These are phyloP conservation scores for Fomitopsis betulina DNA, from an alignment of 1,284 basidiomycete species.

Conservation along the genomic window DNA sequence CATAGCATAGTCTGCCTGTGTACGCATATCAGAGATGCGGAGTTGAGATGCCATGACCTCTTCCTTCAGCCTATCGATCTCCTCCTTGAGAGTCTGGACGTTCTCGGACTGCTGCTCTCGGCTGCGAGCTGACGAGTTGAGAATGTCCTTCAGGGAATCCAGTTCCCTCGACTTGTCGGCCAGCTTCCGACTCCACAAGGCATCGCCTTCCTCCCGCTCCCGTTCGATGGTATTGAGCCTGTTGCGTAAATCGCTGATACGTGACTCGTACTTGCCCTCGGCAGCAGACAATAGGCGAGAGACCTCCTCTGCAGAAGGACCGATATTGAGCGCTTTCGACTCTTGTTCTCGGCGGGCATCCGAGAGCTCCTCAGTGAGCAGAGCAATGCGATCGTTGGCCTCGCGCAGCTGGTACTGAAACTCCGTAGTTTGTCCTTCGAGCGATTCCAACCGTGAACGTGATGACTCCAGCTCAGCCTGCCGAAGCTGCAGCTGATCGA, in stretches of 20 bases:
- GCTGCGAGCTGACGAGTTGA: slow-evolving; percentile 53
- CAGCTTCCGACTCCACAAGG: slow-evolving; percentile 80
- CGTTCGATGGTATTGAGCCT: slow-evolving; percentile 56
- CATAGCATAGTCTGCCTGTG: slow-evolving; percentile 44
- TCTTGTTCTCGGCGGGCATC: slow-evolving; percentile 62
- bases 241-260: slow-evolving; percentile 64
- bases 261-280: slow-evolving; percentile 74
- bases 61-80: slow-evolving; percentile 49
- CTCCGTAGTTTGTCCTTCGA: slow-evolving; percentile 78
- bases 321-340: slow-evolving; percentile 37
- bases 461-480: slow-evolving; percentile 86
- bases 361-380: slow-evolving; percentile 70
- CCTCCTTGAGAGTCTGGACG: slow-evolving; percentile 47
- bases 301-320: slow-evolving; percentile 63
- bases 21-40: slow-evolving; percentile 44
- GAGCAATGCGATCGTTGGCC: slow-evolving; percentile 60
- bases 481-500: slow-evolving; percentile 79
- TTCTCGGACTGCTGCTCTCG: slow-evolving; percentile 57
- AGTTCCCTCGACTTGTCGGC: slow-evolving; percentile 73
- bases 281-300: slow-evolving; percentile 73
- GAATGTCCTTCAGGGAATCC: slow-evolving; percentile 60
- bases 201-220: slow-evolving; percentile 77
- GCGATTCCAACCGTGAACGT: slow-evolving; percentile 64
- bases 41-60: slow-evolving; percentile 42
- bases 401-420: slow-evolving; percentile 84